Evolutionary conservation across 2,329 filamentous ascomycete species (phyloP), one percentile per base, ranked within the genome.

Genomic region (Dendryphion nanum): DNA sequence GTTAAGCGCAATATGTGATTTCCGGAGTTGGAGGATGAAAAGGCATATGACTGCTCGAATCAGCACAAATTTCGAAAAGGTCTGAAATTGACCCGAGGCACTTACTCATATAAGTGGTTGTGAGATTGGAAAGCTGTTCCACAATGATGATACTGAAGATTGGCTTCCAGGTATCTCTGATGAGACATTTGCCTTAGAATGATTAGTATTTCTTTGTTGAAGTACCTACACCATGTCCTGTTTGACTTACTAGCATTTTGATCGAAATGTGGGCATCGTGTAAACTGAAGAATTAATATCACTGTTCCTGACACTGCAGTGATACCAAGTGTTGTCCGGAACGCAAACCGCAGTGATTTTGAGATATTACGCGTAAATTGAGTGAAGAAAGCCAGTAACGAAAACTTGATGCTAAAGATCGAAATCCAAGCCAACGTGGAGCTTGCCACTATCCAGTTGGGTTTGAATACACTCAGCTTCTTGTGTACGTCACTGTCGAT

Each of bases 91-190:
- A 26, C 23, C 2, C 10, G 14, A 8, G 13, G 14, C 12, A 28
- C 36, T 2, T 39, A 47, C 44, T 44, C 45, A 47, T 47, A 6
- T 44, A 31, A 31, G 44, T 41, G 8, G 41, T 47, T 5, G 37
- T 24, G 15, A 47, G 44, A 18, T 47, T 41, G n/a, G 45, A n/a
- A n/a, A n/a, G n/a, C n/a, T n/a, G n/a, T n/a, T n/a, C n/a, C n/a
- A n/a, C n/a, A n/a, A n/a, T n/a, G n/a, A n/a, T n/a, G n/a, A n/a
- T n/a, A n/a, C n/a, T n/a, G n/a, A n/a, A n/a, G n/a, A n/a, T n/a
- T n/a, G n/a, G n/a, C n/a, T n/a, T n/a, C n/a, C n/a, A n/a, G n/a
- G n/a, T n/a, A n/a, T n/a, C n/a, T n/a, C n/a, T n/a, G n/a, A n/a
- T n/a, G n/a, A n/a, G n/a, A n/a, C n/a, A n/a, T n/a, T n/a, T n/a